Base-by-base conservation (phyloP, 2,329 filamentous ascomycete genomes). In the Alternaria sp. region DNA sequence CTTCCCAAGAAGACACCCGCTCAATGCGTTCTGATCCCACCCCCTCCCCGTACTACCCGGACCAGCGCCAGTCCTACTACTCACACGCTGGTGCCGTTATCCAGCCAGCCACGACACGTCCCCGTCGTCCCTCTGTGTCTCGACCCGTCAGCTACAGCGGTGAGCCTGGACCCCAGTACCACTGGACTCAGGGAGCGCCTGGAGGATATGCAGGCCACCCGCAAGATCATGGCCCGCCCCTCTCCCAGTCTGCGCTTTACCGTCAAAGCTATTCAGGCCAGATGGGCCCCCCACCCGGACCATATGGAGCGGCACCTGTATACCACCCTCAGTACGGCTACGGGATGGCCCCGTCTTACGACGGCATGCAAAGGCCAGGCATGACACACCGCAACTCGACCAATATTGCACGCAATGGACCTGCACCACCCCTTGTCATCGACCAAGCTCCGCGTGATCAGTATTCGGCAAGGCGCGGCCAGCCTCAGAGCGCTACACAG, bases 101-200 rank as follows among this genome's bases (percentile, higher is more conserved):
- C 16, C 70, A 77, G 57, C 72, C 77, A n/a, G 57, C 57, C 12
- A 67, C 65, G 9, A 55, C 65, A 41, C 69, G 72, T 38, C 69
- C 69, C 42, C 69, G 68, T 49, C 74, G 74, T 41, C 67, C 69
- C 3, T 69, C 73, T 1, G 66, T 68, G 18, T 69, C 65, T 52
- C 75, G 77, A 7, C 77, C 76, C 38, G 63, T 72, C 54, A 78
- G 72, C 65, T 78, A 77, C 53, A 67, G 74, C 46, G 71, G 65
- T 11, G 74, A 72, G 5, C 59, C 63, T 20, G 63, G 62, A n/a
- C 8, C 52, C 3, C 56, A 57, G 41, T 72, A 70, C 43, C 43
- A 34, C 60, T 72, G 63, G 61, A 41, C 36, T 11, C 62, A 63
- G 28, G 69, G 65, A 56, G 73, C 71, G 66, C 66, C 64, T 48